Base-by-base conservation (phyloP, 257 asterid genomes). In the Oldenlandia corymbosa region DNA sequence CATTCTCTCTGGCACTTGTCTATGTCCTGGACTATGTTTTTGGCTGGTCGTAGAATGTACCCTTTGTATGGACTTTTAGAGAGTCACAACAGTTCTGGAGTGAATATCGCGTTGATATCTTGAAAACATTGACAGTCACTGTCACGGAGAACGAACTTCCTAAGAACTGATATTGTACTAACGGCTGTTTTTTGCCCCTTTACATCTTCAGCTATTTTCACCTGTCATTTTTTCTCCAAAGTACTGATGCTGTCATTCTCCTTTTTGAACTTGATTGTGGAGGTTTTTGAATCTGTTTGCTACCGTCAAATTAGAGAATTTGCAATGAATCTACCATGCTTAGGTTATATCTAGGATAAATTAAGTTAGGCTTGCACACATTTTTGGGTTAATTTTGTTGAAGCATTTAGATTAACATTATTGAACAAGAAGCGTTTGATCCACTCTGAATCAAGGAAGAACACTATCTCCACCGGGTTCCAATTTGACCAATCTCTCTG, bases 21-120 rank as follows among this genome's bases (percentile, higher is more conserved):
- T 92, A 89, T 47, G 89, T 92, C 62, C 97, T 92, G 27, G 97
- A 92, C 70, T 85, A 81, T 39, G 84, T 79, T 62, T 85, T 78
- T 28, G 99, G 95, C 62, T 92, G 99, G 99, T 75, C 95, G 7
- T 92, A 83, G 74, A 64, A 1, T 54, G 18, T 53, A 3, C 57
- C 26, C 4, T 4, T 34, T 42, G 14, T 55, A 37, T 24, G 46
- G 5, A 20, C 28, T 37, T n/a, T n/a, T 7, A 10, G 10, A 24
- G 27, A 12, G 8, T 43, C 56, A 16, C n/a, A 64, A 27, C 20
- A 36, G 4, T 24, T 68, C 27, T 17, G 28, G 60, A n/a, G 9
- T 41, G 34, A 17, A 28, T 10, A 21, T 5, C 10, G 49, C 12
- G 24, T 31, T 39, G 45, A 58, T 54, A 17, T 32, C 8, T 47